Percentiles rank a stretch among this genome's conserved stretches.
These are phyloP conservation scores for Sclerotinia borealis DNA, from an alignment of 2,329 filamentous ascomycete species.

Conservation along the genomic window DNA sequence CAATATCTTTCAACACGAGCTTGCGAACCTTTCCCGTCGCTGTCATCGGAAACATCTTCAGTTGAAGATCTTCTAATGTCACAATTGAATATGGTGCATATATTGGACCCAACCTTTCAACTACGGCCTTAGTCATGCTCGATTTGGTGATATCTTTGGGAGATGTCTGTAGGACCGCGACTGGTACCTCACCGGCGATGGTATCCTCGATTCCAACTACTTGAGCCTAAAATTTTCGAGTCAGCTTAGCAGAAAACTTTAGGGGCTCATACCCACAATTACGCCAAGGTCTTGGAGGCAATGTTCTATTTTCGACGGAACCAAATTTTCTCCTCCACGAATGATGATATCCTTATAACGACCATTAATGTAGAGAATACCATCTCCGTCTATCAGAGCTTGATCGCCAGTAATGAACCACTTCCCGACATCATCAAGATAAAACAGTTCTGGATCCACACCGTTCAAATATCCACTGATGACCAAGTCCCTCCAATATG, in stretches of 20 bases:
- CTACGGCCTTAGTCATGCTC: not conserved
- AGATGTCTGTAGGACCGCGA: not conserved
- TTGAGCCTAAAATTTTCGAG: not conserved
- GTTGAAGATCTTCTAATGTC: not conserved
- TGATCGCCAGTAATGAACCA: slow-evolving; percentile 52
- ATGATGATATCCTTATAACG: slow-evolving; percentile 69
- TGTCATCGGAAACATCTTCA: not conserved
- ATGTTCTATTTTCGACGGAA: slow-evolving; percentile 65
- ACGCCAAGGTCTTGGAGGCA: slow-evolving; percentile 38
- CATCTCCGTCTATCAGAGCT: slow-evolving; percentile 42
- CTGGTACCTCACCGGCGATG: not conserved
- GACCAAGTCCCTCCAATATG: slow-evolving; percentile 71
- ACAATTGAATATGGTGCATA: not conserved
- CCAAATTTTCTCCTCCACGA: slow-evolving; percentile 53
- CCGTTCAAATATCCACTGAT: slow-evolving; percentile 65
- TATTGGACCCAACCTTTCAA: not conserved
- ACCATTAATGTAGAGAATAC: slow-evolving; percentile 51
- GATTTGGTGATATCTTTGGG: not conserved
- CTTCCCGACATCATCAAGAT: slow-evolving; percentile 11
- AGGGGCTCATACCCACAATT: not conserved
- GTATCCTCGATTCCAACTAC: not conserved
- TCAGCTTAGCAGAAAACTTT: not conserved
- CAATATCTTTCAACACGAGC: not conserved
- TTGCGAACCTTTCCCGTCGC: slow-evolving; percentile 1
- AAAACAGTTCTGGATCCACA: slow-evolving; percentile 45